phyloP scores from a whole-genome alignment of 2,329 filamentous ascomycete species.

The Colletotrichum simmondsii region DNA sequence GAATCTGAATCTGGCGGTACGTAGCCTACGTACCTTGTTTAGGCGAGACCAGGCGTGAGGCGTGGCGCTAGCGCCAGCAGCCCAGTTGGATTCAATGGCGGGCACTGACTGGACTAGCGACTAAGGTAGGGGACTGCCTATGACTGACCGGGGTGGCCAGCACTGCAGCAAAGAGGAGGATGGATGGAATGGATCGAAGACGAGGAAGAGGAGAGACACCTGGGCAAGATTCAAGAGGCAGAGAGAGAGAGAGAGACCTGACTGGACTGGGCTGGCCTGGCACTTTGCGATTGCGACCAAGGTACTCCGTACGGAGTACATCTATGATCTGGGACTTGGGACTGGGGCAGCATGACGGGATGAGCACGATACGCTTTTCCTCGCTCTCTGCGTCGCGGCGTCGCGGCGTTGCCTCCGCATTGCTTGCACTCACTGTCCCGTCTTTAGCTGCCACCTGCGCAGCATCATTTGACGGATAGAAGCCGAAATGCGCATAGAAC shows the following conservation, averaged over 20 bases:
- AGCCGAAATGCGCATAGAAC: neutral
- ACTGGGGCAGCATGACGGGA: slow-evolving; percentile 22
- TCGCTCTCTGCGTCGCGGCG: slow-evolving; percentile 10
- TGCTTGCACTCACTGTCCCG: slow-evolving; percentile 12
- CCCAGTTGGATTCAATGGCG: slow-evolving; percentile 19
- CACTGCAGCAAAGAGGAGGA: neutral
- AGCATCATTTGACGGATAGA: slow-evolving; percentile 10
- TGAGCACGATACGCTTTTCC: slow-evolving; percentile 15
- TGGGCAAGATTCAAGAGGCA: no score
- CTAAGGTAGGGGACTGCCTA: slow-evolving; percentile 3
- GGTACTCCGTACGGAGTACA: no score
- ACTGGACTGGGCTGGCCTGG: no score
- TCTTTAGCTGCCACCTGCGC: neutral
- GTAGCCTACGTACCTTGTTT: slow-evolving; percentile 34
- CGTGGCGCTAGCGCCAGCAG: slow-evolving; percentile 34
- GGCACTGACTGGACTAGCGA: slow-evolving; percentile 15
- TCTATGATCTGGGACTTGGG: neutral
- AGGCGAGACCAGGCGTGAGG: slow-evolving; percentile 36
- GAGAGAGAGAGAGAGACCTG: no score
- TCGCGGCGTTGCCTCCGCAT: slow-evolving; percentile 1
- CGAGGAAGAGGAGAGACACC: neutral
- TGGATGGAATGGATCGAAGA: neutral
- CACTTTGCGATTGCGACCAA: no score
- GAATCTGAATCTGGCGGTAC: slow-evolving; percentile 36
- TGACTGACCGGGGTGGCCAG: neutral